These are phyloP conservation scores for Hansenula anomala DNA, from an alignment of 1,139 yeast species.

Conservation along the genomic window DNA sequence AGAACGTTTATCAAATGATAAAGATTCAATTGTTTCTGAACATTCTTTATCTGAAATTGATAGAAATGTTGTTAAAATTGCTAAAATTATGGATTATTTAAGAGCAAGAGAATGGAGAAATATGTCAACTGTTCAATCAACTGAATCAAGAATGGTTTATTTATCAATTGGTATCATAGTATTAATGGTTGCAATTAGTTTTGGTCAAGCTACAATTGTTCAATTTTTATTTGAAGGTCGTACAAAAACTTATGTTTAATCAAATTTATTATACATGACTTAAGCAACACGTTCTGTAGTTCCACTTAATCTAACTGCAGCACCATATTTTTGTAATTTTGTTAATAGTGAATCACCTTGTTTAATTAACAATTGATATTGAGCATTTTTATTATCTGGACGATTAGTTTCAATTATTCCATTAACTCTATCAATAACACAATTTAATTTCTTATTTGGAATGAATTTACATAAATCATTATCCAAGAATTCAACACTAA, in stretches of 20 bases:
- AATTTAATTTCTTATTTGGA: constrained; percentile 88
- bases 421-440: constrained; percentile 93
- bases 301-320: constrained; percentile 93
- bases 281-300: constrained; percentile 55
- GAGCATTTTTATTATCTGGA: constrained; percentile 93
- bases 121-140: constrained; percentile 64
- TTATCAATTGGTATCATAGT: constrained; percentile 56
- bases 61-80: constrained; percentile 52
- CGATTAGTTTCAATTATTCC: constrained; percentile 95
- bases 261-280: not conserved
- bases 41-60: constrained; percentile 55
- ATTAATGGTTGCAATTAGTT: constrained; percentile 62
- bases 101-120: constrained; percentile 73
- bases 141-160: constrained; percentile 61
- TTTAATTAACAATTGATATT: constrained; percentile 81
- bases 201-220: constrained; percentile 56
- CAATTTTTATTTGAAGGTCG: constrained; percentile 39
- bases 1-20: constrained; percentile 44
- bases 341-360: constrained; percentile 93
- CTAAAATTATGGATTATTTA: constrained; percentile 55
- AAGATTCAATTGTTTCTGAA: constrained; percentile 52
- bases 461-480: constrained; percentile 84
- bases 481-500: constrained; percentile 76
- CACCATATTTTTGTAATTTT: constrained; percentile 93
- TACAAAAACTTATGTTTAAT: constrained; percentile 32